Conservation (phyloP, 345 rosid genomes). For the Linum usitatissimum region DNA sequence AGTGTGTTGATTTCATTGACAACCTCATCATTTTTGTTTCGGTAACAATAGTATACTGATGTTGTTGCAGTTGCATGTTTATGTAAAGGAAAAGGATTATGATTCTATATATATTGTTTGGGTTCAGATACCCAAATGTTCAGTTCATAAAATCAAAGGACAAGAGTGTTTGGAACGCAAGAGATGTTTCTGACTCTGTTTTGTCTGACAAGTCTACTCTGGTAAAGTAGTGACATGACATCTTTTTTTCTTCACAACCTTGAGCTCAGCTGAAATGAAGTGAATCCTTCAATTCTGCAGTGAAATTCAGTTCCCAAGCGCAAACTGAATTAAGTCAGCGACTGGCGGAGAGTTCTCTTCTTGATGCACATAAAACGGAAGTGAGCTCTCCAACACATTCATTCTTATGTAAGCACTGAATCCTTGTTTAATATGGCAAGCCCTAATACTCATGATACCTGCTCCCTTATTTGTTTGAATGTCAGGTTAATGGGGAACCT, state of each 20-base stretch:
- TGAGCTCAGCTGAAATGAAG: not conserved
- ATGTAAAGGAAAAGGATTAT: too few relatives aligned
- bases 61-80: too few relatives aligned
- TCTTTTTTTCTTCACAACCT: not conserved
- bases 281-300: not conserved
- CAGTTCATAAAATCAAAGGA: constrained; percentile 65
- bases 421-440: not conserved
- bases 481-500: constrained; percentile 72
- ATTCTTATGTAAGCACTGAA: constrained; percentile 1
- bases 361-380: constrained; percentile 55
- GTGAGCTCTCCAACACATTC: constrained; percentile 35
- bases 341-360: constrained; percentile 75
- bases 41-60: too few relatives aligned
- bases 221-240: constrained; percentile 45
- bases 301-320: too few relatives aligned
- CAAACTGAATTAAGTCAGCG: constrained; percentile 49
- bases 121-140: constrained; percentile 79
- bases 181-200: constrained; percentile 87
- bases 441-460: too few relatives aligned
- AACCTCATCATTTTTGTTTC: constrained; percentile 73
- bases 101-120: constrained; percentile 27
- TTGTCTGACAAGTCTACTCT: constrained; percentile 81
- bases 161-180: constrained; percentile 70
- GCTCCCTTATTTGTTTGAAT: not conserved
- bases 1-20: constrained; percentile 73